Base-by-base conservation (phyloP, 2,329 filamentous ascomycete species). In the Ambrosiella cleistominuta region DNA sequence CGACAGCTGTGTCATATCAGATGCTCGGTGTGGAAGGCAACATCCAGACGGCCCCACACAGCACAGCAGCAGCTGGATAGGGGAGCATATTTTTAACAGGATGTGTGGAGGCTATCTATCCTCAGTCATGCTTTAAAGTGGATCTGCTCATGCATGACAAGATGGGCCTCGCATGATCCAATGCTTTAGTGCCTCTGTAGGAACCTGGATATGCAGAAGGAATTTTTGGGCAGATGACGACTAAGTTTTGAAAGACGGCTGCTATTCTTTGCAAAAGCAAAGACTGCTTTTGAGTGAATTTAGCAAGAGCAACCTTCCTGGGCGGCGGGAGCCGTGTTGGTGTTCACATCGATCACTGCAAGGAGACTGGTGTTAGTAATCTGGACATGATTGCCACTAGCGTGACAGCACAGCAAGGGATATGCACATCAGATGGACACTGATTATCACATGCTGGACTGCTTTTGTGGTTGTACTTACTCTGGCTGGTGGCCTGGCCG, bases 271-370 rank as follows among this genome's bases (percentile, higher is more conserved):
- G 52, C 52, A 54, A 54, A 42, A 54, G 38, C 52, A 54, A 54
- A 54, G 17, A 15, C 17, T 11, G 42, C 4, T 36, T 37, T 11
- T 9, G 17, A 2, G 35, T 27, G 2, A 7, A 45, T 58, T 60
- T 69, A 86, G 72, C 83, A 86, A 54, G 81, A 74, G 69, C 86
- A 90, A 60, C 83, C 82, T 62, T 89, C 85, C 70, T 90, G 86
- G 67, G 76, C 78, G 63, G 81, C 73, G 61, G 81, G 79, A 64
- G 80, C 77, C 58, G 80, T 80, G 71, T 82, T 88, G 67, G 89
- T 90, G 72, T 91, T 93, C 64, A 95, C 88, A 72, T 95, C 88
- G 68, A 95, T 95, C 86, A 93, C 88, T 93, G 57, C 8, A 51
- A 17, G 59, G 2, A 44, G 27, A 44, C 19, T 13, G 15, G 12